Conservation (phyloP, 1,139 yeast species). For the Blastobotrys malaysiensis region DNA sequence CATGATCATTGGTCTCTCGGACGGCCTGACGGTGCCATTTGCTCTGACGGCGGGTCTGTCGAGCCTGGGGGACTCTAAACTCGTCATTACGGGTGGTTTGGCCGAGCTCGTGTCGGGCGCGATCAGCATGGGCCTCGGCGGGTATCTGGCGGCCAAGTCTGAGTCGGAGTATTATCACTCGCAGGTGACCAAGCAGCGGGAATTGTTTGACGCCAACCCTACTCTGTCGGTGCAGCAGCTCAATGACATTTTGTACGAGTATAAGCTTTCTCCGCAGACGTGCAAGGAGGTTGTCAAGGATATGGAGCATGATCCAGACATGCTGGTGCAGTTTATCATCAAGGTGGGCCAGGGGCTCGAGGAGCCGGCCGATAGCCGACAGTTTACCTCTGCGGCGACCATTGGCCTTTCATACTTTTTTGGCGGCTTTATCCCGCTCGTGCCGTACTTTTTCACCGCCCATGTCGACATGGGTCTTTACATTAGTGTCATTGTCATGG, state of each 20-base stretch:
- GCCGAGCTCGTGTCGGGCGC: conserved; percentile 85
- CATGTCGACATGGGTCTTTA: conserved; percentile 73
- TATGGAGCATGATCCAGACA: conserved; percentile 54
- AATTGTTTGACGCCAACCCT: conserved; percentile 50
- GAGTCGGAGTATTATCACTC: conserved; percentile 48
- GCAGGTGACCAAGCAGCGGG: conserved; percentile 61
- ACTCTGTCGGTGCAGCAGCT: conserved; percentile 50
- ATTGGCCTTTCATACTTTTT: conserved; percentile 70
- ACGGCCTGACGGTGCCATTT: conserved; percentile 80
- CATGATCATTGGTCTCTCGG: conserved; percentile 71
- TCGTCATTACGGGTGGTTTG: conserved; percentile 80
- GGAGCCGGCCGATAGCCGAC: conserved; percentile 76
- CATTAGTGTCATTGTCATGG: conserved; percentile 75
- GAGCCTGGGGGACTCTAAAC: conserved; percentile 63
- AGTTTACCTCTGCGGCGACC: conserved; percentile 68
- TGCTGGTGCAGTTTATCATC: conserved; percentile 64
- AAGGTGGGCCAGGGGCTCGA: conserved; percentile 71
- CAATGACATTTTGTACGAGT: conserved; percentile 60
- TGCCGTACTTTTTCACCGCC: conserved; percentile 71
- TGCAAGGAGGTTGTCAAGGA: conserved; percentile 56
- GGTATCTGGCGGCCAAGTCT: conserved; percentile 74
- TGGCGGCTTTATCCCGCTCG: conserved; percentile 76
- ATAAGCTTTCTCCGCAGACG: conserved; percentile 63
- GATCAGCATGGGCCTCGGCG: conserved; percentile 81
- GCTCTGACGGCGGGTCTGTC: conserved; percentile 80